A percentile compares a stretch with the other conserved stretches of the same genome.
phyloP scores from a whole-genome alignment of 306 rosid genomes.

The Cicer yamashitae region DNA sequence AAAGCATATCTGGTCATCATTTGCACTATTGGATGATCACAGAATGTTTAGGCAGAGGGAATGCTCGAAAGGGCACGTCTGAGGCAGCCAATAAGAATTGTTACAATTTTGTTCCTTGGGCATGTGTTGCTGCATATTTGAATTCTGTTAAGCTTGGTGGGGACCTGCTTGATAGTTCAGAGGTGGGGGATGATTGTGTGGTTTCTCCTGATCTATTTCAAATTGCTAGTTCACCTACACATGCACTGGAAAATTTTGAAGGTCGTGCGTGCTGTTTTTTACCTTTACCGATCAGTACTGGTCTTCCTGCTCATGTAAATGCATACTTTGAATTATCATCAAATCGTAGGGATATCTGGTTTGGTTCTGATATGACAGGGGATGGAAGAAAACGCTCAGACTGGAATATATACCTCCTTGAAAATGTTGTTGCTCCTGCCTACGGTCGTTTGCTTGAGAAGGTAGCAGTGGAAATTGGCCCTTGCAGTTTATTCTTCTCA shows the following conservation, averaged over 20 bases:
- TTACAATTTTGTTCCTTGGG: constrained; percentile 89
- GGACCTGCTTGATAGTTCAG: constrained; percentile 47
- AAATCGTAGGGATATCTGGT: constrained; percentile 98
- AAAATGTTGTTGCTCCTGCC: constrained; percentile 94
- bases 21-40: constrained; percentile 86
- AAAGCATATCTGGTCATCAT: constrained; percentile 58
- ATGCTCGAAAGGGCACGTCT: constrained; percentile 57
- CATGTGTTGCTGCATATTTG: constrained; percentile 88
- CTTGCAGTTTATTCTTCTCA: constrained; percentile 81
- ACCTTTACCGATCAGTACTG: constrained; percentile 86
- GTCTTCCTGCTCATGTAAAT: constrained; percentile 93
- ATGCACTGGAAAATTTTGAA: constrained; percentile 62
- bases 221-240: constrained; percentile 55
- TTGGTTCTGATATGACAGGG: constrained; percentile 96
- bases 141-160: constrained; percentile 65
- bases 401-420: constrained; percentile 94
- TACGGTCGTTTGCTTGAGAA: constrained; percentile 90
- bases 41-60: constrained; percentile 86
- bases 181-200: constrained; percentile 46
- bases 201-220: constrained; percentile 58
- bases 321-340: constrained; percentile 97
- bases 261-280: constrained; percentile 97
- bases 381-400: constrained; percentile 98
- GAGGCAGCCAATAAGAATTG: constrained; percentile 52
- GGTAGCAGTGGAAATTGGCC: constrained; percentile 85